Percentiles rank a stretch among this genome's conserved stretches.
Conservation (phyloP, 192 early-diverging fungal species). For the Diversispora epigaea region DNA sequence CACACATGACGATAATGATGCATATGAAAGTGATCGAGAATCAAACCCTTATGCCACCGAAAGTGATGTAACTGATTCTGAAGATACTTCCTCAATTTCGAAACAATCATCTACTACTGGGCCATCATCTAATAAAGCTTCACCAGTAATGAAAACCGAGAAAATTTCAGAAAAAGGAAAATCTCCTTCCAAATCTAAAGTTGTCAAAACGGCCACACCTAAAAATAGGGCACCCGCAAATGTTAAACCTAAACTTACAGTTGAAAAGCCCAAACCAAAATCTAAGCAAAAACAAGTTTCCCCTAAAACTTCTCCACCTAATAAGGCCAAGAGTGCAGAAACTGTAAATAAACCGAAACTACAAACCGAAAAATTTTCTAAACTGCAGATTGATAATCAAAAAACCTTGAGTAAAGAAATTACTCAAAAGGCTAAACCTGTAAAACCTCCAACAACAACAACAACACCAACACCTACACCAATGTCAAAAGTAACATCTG, state of each 20-base stretch:
- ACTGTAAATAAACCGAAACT: neutral
- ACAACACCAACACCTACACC: too few relatives aligned
- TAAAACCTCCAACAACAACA: neutral
- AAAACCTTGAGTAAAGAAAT: too few relatives aligned
- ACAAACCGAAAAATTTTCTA: neutral
- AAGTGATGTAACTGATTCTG: constrained; percentile 15
- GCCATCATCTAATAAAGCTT: neutral
- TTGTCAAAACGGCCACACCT: neutral
- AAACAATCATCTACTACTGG: neutral
- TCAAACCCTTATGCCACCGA: constrained; percentile 54
- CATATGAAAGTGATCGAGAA: constrained; percentile 62
- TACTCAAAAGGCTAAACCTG: too few relatives aligned
- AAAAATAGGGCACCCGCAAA: neutral
- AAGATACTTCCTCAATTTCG: neutral
- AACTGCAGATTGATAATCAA: neutral
- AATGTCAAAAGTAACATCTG: too few relatives aligned
- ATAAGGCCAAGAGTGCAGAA: neutral
- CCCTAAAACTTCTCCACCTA: neutral
- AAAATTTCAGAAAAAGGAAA: neutral
- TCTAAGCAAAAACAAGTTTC: neutral
- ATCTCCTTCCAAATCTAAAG: neutral
- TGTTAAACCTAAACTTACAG: neutral
- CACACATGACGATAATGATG: constrained; percentile 62
- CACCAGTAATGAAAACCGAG: neutral
- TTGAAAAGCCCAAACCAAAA: neutral